Conservation (phyloP, 23 red algal species). For the Gracilaria gracilis region DNA sequence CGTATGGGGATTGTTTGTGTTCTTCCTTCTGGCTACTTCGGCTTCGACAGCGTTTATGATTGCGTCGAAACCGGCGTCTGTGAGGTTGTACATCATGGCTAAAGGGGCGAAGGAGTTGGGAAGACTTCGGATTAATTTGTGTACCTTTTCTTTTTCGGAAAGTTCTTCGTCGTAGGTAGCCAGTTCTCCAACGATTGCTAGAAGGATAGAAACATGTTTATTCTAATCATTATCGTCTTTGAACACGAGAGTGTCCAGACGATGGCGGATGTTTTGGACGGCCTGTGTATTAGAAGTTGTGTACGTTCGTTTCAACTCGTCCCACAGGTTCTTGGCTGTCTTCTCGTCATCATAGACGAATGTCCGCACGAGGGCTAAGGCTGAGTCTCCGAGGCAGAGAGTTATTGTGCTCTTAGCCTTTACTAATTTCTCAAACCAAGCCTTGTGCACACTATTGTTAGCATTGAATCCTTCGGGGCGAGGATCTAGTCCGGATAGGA, state of each 20-base stretch:
- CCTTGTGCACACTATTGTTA: background rate
- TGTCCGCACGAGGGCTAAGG: background rate
- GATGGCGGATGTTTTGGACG: background rate
- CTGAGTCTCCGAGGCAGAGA: constrained; percentile 23
- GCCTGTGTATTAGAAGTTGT: constrained; percentile 10
- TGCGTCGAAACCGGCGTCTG: background rate
- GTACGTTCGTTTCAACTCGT: constrained; percentile 22
- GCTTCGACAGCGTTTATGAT: background rate
- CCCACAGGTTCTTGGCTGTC: constrained; percentile 36
- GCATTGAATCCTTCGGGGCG: background rate
- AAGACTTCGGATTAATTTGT: constrained; percentile 25
- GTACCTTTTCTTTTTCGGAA: constrained; percentile 24
- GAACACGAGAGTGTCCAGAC: constrained; percentile 33
- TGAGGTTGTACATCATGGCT: background rate
- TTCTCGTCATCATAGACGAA: constrained; percentile 28
- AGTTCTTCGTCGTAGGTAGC: no score
- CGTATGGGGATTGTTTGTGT: background rate
- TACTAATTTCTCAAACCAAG: constrained; percentile 18
- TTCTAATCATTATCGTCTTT: constrained; percentile 10
- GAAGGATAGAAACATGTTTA: constrained; percentile 18
- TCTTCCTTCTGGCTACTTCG: constrained; percentile 21
- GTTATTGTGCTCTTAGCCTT: constrained; percentile 9
- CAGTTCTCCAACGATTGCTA: constrained; percentile 1
- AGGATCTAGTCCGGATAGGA: background rate
- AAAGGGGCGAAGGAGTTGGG: constrained; percentile 23